Evolutionary conservation across 305 asterid species (phyloP), one percentile per base, ranked within the genome.

Genomic region (Fraxinus sp.): DNA sequence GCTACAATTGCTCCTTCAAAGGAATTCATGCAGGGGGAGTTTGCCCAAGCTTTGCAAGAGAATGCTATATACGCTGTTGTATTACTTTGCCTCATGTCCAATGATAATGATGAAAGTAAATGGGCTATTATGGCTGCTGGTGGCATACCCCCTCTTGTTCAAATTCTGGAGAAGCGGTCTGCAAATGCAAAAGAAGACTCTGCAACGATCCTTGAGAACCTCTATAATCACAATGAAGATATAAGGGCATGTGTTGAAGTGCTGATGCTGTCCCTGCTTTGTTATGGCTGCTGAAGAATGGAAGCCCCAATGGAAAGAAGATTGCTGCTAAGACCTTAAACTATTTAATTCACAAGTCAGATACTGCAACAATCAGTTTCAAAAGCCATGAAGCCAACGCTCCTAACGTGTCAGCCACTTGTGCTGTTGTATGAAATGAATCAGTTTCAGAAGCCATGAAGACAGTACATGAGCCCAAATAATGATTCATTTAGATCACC

Each of bases 81-180:
- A 68, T 87, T 97, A 83, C 98, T 97, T 81, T 92, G 97, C 86
- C 98, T 97, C 83, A 86, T 97, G 33, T 93, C 98, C 24, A 89
- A 90, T 82, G 99, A 93, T 87, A 95, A 93, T 77, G 98, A 97
- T 88, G 99, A 97, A 80, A 95, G 99, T 89, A 97, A 95, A 90
- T 97, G 98, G 99, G 99, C 99, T 81, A 97, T 97, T 79, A 95
- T 98, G 26, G 99, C 98, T 72, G 99, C 99, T 82, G 99, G 99
- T 85, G 99, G 99, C 78, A 95, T 97, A 78, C 98, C 99, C n/a
- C 99, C 99, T 22, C 98, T 97, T 83, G 99, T 97, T 83, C 99
- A 97, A 86, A 97, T 97, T 85, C 89, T 97, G 22, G 99, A 97
- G 88, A 97, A 98, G 5, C 98, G 99, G 39, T 93, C 98, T 80